Percentiles rank a stretch among this genome's conserved stretches.
These are phyloP conservation scores for Arctium lappa DNA, from an alignment of 129 eudicot genomes.

Conservation along the genomic window DNA sequence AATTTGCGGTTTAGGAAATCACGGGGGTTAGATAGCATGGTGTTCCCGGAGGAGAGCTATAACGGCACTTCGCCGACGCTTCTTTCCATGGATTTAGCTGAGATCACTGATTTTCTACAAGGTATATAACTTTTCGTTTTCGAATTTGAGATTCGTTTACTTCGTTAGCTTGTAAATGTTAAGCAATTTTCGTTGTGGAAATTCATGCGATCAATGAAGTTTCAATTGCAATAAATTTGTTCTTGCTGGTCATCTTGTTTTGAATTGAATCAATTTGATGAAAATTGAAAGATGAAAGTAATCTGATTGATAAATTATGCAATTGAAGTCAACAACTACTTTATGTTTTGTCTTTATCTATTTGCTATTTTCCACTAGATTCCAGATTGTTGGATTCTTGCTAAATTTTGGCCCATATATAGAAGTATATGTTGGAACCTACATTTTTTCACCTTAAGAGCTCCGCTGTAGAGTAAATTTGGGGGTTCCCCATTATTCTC, in stretches of 20 bases:
- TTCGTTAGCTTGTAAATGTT: neutral
- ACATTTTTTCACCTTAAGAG: no score
- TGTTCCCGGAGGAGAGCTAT: slow-evolving; percentile 23
- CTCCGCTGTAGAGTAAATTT: no score
- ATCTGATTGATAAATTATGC: neutral
- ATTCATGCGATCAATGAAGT: neutral
- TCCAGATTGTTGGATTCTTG: neutral
- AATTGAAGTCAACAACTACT: slow-evolving; percentile 13
- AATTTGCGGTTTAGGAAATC: neutral
- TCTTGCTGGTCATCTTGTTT: neutral
- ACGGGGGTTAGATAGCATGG: slow-evolving; percentile 20
- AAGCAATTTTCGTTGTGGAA: neutral
- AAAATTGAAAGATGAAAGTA: neutral
- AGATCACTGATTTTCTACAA: slow-evolving; percentile 19
- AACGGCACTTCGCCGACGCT: neutral
- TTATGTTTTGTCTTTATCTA: neutral
- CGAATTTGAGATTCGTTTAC: neutral
- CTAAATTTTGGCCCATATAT: neutral
- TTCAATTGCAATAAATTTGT: neutral
- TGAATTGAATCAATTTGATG: neutral
- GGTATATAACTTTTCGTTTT: slow-evolving; percentile 2
- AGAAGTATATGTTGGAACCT: neutral
- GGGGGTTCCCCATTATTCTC: no score
- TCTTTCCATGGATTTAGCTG: slow-evolving; percentile 18
- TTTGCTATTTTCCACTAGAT: neutral